Evolutionary conservation across 2,329 filamentous ascomycete species (phyloP).

Genomic region (Colletotrichum spinosum): DNA sequence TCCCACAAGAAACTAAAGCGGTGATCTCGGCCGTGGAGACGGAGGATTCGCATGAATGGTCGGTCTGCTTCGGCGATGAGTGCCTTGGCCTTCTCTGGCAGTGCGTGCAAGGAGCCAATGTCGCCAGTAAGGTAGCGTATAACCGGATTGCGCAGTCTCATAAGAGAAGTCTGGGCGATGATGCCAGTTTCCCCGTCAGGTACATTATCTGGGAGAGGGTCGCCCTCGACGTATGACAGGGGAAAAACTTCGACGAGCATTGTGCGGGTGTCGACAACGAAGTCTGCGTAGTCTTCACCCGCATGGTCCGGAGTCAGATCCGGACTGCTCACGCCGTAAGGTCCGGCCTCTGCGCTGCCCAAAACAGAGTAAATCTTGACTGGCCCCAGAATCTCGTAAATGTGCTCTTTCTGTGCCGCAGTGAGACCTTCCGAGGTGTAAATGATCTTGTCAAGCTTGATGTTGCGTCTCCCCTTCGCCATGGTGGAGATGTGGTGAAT

Average conservation of each 20-base stretch:
- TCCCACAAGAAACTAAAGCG: slow-evolving; percentile 58
- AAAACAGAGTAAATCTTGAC: slow-evolving; percentile 53
- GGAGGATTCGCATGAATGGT: slow-evolving; percentile 48
- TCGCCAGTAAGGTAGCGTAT: slow-evolving; percentile 58
- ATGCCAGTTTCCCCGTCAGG: slow-evolving; percentile 49
- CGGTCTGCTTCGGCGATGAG: slow-evolving; percentile 40
- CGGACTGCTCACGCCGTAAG: slow-evolving; percentile 49
- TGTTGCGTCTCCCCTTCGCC: slow-evolving; percentile 29
- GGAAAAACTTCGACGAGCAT: slow-evolving; percentile 53
- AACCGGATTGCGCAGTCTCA: slow-evolving; percentile 55
- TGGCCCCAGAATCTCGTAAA: slow-evolving; percentile 44
- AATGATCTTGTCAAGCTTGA: slow-evolving; percentile 54
- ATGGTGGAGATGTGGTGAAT: slow-evolving; percentile 50
- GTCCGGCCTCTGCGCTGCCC: slow-evolving; percentile 56
- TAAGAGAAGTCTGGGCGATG: slow-evolving; percentile 55
- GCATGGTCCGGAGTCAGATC: slow-evolving; percentile 42
- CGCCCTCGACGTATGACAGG: slow-evolving; percentile 29
- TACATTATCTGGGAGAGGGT: slow-evolving; percentile 30
- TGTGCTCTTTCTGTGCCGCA: slow-evolving; percentile 44
- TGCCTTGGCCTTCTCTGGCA: slow-evolving; percentile 40
- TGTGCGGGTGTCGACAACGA: slow-evolving; percentile 52
- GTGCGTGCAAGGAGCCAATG: slow-evolving; percentile 51
- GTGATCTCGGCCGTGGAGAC: slow-evolving; percentile 53
- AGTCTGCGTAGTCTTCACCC: slow-evolving; percentile 42
- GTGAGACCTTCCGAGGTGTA: slow-evolving; percentile 58